Evolutionary conservation across 2,329 filamentous ascomycete genomes (phyloP), one percentile per base, ranked within the genome.

Genomic region (Colletotrichum cuscutae): DNA sequence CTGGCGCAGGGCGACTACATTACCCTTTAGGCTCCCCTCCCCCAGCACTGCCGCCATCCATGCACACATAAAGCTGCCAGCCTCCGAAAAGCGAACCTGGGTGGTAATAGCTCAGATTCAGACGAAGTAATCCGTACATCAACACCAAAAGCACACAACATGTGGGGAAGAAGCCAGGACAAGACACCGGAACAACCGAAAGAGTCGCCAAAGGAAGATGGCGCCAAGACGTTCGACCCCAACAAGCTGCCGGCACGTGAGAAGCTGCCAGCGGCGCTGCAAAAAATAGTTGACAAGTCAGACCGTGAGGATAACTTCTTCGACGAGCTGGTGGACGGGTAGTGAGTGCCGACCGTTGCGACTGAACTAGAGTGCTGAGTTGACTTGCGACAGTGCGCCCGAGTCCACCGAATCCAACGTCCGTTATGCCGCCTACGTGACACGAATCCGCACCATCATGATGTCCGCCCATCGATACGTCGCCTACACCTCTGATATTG

Each of bases 401-500:
- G 93, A 97, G 77, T 94, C 95, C 5, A 98, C 95, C 72, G 94
- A 98, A 67, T 93, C 91, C 77, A 92, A 91, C 77, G 86, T 97
- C 79, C 93, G 97, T 79, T 99, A 98, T 84, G 96, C 95, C 70
- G 97, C 94, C 77, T 99, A 99, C 84, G 94, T 95, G 60, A 91
- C 92, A 73, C 92, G 97, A 61, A 85, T 97, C 75, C 92, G 94
- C 74, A 98, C 95, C 8, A 94, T 98, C 76, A 91, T 99, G 79
- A 86, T 95, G 77, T 95, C 94, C 19, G 95, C 95, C 4, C 97
- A 98, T 79, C 92, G 97, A 79, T 99, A 99, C 80, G 95, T 99
- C 61, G 97, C 97, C 69, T 99, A 99, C 82, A 98, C 97, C 0
- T 95, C 93, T 24, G 96, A 98, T 79, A 96, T 99, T 75, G 97